Evolutionary conservation across 2,329 filamentous ascomycete genomes (phyloP).

Genomic region (Aspergillus felis): DNA sequence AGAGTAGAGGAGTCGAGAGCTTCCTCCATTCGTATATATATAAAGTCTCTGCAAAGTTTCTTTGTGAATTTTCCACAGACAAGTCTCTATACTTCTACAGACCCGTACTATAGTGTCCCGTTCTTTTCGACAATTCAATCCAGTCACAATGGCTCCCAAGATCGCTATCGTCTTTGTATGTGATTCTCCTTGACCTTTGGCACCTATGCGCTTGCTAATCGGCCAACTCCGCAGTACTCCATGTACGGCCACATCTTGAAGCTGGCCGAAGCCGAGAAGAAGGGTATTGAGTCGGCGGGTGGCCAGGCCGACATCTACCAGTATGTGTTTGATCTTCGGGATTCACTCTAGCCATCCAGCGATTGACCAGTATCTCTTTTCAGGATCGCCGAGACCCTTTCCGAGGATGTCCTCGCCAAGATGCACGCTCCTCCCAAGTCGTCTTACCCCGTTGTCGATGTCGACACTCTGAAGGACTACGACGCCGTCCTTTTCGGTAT

Average conservation of each 20-base stretch:
- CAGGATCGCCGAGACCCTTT: slow-evolving; percentile 79
- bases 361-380: slow-evolving; percentile 8
- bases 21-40: background rate
- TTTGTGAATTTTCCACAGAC: background rate
- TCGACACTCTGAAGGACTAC: slow-evolving; percentile 65
- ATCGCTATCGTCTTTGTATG: slow-evolving; percentile 85
- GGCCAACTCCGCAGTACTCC: slow-evolving; percentile 62
- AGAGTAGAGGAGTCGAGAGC: background rate
- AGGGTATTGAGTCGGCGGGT: slow-evolving; percentile 82
- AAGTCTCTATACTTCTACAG: background rate
- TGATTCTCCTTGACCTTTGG: slow-evolving; percentile 24
- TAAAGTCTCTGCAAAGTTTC: background rate
- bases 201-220: slow-evolving; percentile 4
- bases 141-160: slow-evolving; percentile 74
- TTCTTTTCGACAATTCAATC: slow-evolving; percentile 1
- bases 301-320: slow-evolving; percentile 79
- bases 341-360: no score
- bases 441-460: slow-evolving; percentile 61
- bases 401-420: slow-evolving; percentile 76
- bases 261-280: slow-evolving; percentile 85
- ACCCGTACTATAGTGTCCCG: background rate
- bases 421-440: slow-evolving; percentile 83
- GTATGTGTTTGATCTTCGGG: slow-evolving; percentile 41
- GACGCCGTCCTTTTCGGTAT: slow-evolving; percentile 91
- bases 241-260: slow-evolving; percentile 87